A percentile compares a stretch with the other conserved stretches of the same genome.
Evolutionary conservation across 2,329 filamentous ascomycete species (phyloP).

Genomic region (Colletotrichum higginsianum): DNA sequence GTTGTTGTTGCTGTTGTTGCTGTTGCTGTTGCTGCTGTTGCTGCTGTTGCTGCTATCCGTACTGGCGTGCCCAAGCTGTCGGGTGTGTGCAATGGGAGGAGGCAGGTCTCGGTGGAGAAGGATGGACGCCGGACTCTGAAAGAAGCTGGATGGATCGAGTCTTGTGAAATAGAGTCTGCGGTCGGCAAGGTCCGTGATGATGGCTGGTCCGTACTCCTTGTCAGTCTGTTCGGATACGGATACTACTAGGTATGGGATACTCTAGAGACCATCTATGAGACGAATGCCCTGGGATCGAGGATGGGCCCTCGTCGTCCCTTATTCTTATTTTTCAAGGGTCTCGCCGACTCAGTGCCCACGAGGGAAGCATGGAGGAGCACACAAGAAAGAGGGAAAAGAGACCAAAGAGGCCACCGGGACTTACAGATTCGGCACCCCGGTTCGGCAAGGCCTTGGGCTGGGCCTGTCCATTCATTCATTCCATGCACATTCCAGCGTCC

Average conservation of each 20-base stretch:
- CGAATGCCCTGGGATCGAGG: slow-evolving; percentile 23
- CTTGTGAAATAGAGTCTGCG: neutral
- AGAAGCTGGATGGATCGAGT: slow-evolving; percentile 1
- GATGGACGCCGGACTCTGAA: neutral
- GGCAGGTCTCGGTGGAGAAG: slow-evolving; percentile 3
- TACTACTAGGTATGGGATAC: neutral
- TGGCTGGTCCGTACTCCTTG: neutral
- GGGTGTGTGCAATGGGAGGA: slow-evolving; percentile 3
- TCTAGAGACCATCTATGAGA: slow-evolving; percentile 3
- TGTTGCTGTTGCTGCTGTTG: no score
- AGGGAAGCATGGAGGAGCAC: no score
- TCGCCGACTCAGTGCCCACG: neutral
- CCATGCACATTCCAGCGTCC: neutral
- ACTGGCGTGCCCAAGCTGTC: neutral
- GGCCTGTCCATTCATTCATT: slow-evolving; percentile 8
- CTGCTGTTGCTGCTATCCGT: neutral
- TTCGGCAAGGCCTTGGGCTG: slow-evolving; percentile 17
- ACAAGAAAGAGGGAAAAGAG: neutral
- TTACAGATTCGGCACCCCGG: slow-evolving; percentile 14
- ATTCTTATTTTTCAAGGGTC: slow-evolving; percentile 38
- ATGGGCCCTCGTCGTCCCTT: slow-evolving; percentile 32
- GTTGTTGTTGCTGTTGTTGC: no score
- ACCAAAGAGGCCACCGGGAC: slow-evolving; percentile 25
- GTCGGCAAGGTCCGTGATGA: neutral
- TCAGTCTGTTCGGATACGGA: neutral